Evolutionary conservation across 164 flowering plant species (phyloP).

Genomic region (Aristolochia californica): DNA sequence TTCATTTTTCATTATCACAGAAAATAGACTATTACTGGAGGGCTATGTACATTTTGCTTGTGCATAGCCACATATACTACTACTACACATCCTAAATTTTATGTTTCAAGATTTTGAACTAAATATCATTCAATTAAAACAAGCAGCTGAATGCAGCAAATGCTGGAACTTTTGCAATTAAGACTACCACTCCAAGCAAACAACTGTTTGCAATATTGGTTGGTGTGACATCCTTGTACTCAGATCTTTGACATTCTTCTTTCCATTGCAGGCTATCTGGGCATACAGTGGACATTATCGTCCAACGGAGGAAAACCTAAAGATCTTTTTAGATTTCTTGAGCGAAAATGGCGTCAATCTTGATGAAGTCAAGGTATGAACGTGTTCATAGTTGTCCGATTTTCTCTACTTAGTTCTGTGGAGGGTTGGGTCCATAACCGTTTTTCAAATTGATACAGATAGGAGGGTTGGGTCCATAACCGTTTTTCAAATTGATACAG

Average conservation of each 20-base stretch:
- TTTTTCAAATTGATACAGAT: slow-evolving; percentile 24
- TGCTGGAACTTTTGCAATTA: neutral
- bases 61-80: too few species aligned
- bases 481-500: slow-evolving; percentile 19
- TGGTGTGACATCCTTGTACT: too few species aligned
- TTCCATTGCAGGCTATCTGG: slow-evolving; percentile 55
- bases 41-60: too few species aligned
- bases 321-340: slow-evolving; percentile 41
- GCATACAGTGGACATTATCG: slow-evolving; percentile 90
- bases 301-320: slow-evolving; percentile 65
- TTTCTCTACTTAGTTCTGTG: too few species aligned
- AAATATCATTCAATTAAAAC: neutral
- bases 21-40: too few species aligned
- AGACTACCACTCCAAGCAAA: too few species aligned
- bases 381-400: neutral
- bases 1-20: too few species aligned
- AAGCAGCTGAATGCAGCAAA: neutral
- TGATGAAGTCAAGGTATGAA: slow-evolving; percentile 44
- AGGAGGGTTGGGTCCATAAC: too few species aligned
- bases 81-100: too few species aligned
- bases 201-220: too few species aligned
- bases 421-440: slow-evolving; percentile 1
- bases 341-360: slow-evolving; percentile 59
- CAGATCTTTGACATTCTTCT: too few species aligned
- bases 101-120: too few species aligned